A percentile compares a stretch with the other conserved stretches of the same genome.
These are phyloP conservation scores for Hypoxylon sp. DNA, from an alignment of 2,329 filamentous ascomycete genomes.

Conservation along the genomic window DNA sequence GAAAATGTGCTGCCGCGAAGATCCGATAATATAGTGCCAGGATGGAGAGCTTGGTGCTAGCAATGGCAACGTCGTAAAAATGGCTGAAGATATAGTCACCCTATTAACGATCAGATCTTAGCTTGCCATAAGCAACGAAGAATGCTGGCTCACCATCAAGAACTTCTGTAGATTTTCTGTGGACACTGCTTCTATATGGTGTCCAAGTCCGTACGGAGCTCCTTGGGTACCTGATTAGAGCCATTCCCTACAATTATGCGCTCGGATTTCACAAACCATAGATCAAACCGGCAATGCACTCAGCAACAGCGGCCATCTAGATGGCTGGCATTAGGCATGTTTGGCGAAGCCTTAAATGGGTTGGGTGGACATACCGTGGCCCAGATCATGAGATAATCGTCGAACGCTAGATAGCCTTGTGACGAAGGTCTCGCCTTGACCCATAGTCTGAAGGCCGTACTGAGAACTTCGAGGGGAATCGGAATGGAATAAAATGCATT, in stretches of 20 bases:
- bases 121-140: no score
- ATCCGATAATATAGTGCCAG: slow-evolving; percentile 49
- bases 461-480: slow-evolving; percentile 46
- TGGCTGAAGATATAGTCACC: slow-evolving; percentile 50
- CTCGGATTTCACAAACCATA: slow-evolving; percentile 36
- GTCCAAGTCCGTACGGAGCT: slow-evolving; percentile 45
- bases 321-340: slow-evolving; percentile 2
- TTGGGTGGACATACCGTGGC: slow-evolving; percentile 44
- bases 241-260: neutral
- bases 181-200: slow-evolving; percentile 43
- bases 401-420: slow-evolving; percentile 39
- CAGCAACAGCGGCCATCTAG: slow-evolving; percentile 41
- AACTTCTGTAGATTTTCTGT: slow-evolving; percentile 35
- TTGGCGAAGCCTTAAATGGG: neutral
- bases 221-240: slow-evolving; percentile 38
- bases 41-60: slow-evolving; percentile 48
- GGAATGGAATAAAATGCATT: slow-evolving; percentile 45
- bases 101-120: slow-evolving; percentile 31
- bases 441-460: slow-evolving; percentile 43
- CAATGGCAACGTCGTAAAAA: slow-evolving; percentile 48
- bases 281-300: slow-evolving; percentile 44
- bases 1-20: slow-evolving; percentile 40
- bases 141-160: slow-evolving; percentile 37
- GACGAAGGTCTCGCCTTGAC: slow-evolving; percentile 41
- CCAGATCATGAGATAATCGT: slow-evolving; percentile 49